Conservation (phyloP, 1,284 basidiomycete genomes). For the Puccinia novopanici region DNA sequence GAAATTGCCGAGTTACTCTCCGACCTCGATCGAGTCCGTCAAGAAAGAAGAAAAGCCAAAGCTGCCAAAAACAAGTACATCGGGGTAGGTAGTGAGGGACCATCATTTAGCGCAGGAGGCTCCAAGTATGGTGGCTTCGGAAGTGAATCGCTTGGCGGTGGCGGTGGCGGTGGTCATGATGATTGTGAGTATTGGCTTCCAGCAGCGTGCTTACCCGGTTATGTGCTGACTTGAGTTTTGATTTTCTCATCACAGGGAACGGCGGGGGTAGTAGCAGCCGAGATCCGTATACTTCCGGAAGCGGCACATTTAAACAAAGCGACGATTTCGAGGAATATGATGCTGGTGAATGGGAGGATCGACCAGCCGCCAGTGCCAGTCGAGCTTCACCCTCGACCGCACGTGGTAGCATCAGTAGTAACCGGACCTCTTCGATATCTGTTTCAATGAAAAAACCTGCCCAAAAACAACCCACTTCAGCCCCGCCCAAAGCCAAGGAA, state of each 20-base stretch:
- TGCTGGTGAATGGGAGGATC: slow-evolving; percentile 87
- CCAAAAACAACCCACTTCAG: slow-evolving; percentile 5
- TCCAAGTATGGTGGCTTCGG: slow-evolving; percentile 78
- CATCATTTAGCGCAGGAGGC: slow-evolving; percentile 65
- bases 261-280: slow-evolving; percentile 51
- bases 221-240: slow-evolving; percentile 53
- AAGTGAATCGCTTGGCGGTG: slow-evolving; percentile 65
- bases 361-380: slow-evolving; percentile 50
- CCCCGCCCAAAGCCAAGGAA: slow-evolving; percentile 41
- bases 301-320: slow-evolving; percentile 61
- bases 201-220: slow-evolving; percentile 53
- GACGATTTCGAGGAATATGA: slow-evolving; percentile 84
- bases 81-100: slow-evolving; percentile 78
- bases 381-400: slow-evolving; percentile 56
- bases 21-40: slow-evolving; percentile 86
- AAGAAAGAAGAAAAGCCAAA: slow-evolving; percentile 89
- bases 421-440: slow-evolving; percentile 21
- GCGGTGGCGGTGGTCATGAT: slow-evolving; percentile 58
- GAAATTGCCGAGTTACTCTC: slow-evolving; percentile 85
- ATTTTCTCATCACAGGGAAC: slow-evolving; percentile 3
- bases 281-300: slow-evolving; percentile 54
- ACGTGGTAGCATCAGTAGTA: slow-evolving; percentile 21
- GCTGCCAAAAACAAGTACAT: slow-evolving; percentile 87
- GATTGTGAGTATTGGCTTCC: slow-evolving; percentile 61
- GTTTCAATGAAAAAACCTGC: slow-evolving; percentile 16